Base-by-base conservation (phyloP, 768 basidiomycete genomes). In the Leccinum barrowsii region DNA sequence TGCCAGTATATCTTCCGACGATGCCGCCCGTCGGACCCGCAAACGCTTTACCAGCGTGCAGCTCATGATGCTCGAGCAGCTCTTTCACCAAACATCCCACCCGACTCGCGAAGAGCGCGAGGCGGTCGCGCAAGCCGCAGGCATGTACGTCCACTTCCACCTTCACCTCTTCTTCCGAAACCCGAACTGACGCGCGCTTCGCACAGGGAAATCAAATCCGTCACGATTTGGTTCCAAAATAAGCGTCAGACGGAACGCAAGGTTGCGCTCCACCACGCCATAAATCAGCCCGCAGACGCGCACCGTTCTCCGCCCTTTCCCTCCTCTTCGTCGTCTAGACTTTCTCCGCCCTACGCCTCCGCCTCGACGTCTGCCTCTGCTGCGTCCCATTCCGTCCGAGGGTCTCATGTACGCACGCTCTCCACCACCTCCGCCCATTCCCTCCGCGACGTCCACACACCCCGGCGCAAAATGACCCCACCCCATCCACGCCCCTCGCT, bases 61-160 rank as follows among this genome's bases (percentile, higher is more conserved):
- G 73, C 82, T 90, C 65, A 82, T 82, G 62, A 80, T 87, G 76
- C 82, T 90, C 57, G 88, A 90, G 71, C 80, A 85, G 60, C 80
- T 90, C 47, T 90, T 85, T 67, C 87, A 87, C 72, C 78, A 81
- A 60, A 83, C 81, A 57, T 87, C 86, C 0, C 88, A 89, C 67
- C 88, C 88, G 5, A 86, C 86, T n/a, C 81, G 88, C 35, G 85
- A 85, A 59, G 84, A 89, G 61, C 83, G 88, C 61, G 88, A 89
- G 61, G 70, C 76, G 0, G 77, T 88, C 46, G 87, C 87, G 8
- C 77, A 70, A 46, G 75, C 82, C 11, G 84, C 84, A 12, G 78
- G 76, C 68, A 88, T 90, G 88, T 89, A 73, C 68, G 86, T 63
- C 59, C 17, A 12, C 42, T 5, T 46, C 56, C 21, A 8, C 22